A percentile compares a stretch with the other conserved stretches of the same genome.
phyloP scores from a whole-genome alignment of 1,284 basidiomycete genomes.

The Leccinum subrobustum region DNA sequence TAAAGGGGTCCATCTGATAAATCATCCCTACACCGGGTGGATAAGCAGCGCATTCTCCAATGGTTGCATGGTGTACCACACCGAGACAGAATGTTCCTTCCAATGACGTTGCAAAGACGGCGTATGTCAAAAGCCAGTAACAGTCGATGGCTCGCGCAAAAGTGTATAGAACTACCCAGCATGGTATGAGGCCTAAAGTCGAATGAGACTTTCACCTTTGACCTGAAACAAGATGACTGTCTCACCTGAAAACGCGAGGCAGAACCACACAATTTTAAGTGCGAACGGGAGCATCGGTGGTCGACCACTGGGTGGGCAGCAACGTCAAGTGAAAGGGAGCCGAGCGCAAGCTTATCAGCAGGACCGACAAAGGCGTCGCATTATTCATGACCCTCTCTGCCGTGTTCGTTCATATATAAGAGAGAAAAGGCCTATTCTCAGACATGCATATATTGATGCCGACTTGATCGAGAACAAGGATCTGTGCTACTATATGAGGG shows the following conservation, averaged over 20 bases:
- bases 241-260: conserved; percentile 26
- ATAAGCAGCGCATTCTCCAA: conserved; percentile 6
- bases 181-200: conserved; percentile 20
- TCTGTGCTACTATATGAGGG: conserved; percentile 1
- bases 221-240: background rate
- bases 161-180: conserved; percentile 22
- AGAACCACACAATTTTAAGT: conserved; percentile 29
- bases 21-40: conserved; percentile 48
- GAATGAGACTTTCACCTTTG: background rate
- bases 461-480: background rate
- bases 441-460: background rate
- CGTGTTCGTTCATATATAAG: conserved; percentile 1
- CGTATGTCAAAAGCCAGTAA: conserved; percentile 26
- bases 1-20: conserved; percentile 58
- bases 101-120: conserved; percentile 24
- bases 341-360: background rate
- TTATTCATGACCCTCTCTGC: background rate
- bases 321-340: background rate
- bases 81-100: conserved; percentile 32
- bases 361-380: background rate
- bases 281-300: conserved; percentile 28
- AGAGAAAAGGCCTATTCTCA: conserved; percentile 13
- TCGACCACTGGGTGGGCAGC: background rate
- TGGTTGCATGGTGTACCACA: conserved; percentile 2
- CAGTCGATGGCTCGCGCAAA: conserved; percentile 24